Percentiles rank a stretch among this genome's conserved stretches.
Evolutionary conservation across 129 eudicot species (phyloP).

Genomic region (Centaurea solstitialis): DNA sequence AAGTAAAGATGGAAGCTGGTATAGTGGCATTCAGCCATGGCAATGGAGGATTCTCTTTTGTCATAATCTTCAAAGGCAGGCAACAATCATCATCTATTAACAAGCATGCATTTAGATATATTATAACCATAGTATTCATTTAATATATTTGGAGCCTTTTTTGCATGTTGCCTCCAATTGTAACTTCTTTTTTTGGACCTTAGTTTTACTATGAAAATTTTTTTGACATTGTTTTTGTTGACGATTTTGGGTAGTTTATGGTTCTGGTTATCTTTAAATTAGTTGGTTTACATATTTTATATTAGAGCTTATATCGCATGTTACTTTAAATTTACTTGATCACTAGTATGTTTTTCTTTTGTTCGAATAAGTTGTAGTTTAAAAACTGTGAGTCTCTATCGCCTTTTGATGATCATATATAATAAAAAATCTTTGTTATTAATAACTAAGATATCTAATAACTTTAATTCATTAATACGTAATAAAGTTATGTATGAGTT

Average conservation of each 20-base stretch:
- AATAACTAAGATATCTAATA: background rate
- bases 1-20: constrained; percentile 11
- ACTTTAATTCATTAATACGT: background rate
- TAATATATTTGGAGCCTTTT: background rate
- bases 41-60: background rate
- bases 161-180: background rate
- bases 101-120: background rate
- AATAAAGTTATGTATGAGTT: background rate
- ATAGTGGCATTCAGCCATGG: background rate
- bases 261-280: background rate
- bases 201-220: background rate
- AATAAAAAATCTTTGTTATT: background rate
- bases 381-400: background rate
- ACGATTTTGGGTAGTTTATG: background rate
- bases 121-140: background rate
- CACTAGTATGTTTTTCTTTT: background rate
- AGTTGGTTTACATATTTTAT: background rate
- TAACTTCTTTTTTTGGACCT: background rate
- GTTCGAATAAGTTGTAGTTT: background rate
- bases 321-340: background rate
- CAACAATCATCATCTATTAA: background rate
- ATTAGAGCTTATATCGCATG: background rate
- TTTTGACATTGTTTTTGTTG: background rate
- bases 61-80: background rate
- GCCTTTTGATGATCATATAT: background rate